phyloP scores from a whole-genome alignment of 176 grass and related monocot species.

The Microstegium vimineum region DNA sequence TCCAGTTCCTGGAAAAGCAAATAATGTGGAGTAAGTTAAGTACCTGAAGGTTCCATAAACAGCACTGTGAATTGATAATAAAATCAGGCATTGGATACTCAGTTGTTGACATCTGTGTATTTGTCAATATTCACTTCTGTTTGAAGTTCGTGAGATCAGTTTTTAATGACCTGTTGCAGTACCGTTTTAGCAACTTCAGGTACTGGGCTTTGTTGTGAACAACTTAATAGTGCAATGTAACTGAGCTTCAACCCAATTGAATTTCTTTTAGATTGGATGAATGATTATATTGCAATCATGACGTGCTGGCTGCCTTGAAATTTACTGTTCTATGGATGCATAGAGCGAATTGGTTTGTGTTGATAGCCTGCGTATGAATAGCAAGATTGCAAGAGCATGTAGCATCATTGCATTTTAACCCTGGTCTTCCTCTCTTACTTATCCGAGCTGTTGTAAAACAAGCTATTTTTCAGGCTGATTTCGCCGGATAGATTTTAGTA shows the following conservation, averaged over 20 bases:
- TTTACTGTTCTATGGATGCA: background rate
- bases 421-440: background rate
- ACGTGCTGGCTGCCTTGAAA: background rate
- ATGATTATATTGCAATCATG: background rate
- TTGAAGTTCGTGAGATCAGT: background rate
- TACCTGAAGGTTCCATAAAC: constrained; percentile 1
- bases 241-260: background rate
- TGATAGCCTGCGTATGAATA: background rate
- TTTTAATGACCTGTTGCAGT: background rate
- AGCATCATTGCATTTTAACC: background rate
- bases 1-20: constrained; percentile 21
- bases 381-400: background rate
- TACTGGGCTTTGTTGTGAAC: background rate
- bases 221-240: background rate
- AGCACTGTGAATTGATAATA: constrained; percentile 14
- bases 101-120: background rate
- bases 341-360: background rate
- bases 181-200: background rate
- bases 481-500: background rate
- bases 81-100: constrained; percentile 11
- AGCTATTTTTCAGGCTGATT: background rate
- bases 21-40: constrained; percentile 20
- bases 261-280: background rate
- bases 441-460: background rate
- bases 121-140: background rate